Conservation (phyloP, 2,329 filamentous ascomycete genomes). For the Alternaria metachromatica region DNA sequence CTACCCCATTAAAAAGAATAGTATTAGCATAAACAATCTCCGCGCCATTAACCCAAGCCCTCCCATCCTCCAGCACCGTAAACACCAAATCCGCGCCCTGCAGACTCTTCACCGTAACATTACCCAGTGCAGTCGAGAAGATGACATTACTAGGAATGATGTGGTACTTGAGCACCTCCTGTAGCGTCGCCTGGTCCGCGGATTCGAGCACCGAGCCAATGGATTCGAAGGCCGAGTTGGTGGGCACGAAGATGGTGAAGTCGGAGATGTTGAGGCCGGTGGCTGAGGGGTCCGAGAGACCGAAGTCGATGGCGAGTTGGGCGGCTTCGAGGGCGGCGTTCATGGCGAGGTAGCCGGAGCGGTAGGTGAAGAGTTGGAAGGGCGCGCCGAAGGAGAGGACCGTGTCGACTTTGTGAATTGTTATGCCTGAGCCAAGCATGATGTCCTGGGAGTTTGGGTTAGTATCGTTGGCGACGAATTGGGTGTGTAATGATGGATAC, state of each 20-base stretch:
- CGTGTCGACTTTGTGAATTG: slow-evolving; percentile 36
- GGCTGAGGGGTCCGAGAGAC: slow-evolving; percentile 17
- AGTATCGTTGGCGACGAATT: background rate
- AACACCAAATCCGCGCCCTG: slow-evolving; percentile 31
- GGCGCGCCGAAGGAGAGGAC: slow-evolving; percentile 35
- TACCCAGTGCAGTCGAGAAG: slow-evolving; percentile 34
- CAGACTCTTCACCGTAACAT: slow-evolving; percentile 29
- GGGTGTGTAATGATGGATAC: slow-evolving; percentile 20
- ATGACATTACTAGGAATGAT: slow-evolving; percentile 36
- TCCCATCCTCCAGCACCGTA: slow-evolving; percentile 32
- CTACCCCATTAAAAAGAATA: slow-evolving; percentile 36
- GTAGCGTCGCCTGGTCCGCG: slow-evolving; percentile 26
- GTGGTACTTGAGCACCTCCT: slow-evolving; percentile 35
- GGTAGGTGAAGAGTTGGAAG: slow-evolving; percentile 36
- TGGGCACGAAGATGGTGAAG: slow-evolving; percentile 81
- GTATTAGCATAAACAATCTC: slow-evolving; percentile 30
- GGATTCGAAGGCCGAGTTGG: slow-evolving; percentile 74
- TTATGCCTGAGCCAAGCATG: slow-evolving; percentile 34
- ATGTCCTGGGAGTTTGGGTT: slow-evolving; percentile 22
- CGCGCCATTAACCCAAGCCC: slow-evolving; percentile 34
- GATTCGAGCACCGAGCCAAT: slow-evolving; percentile 45
- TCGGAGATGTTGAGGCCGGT: slow-evolving; percentile 56
- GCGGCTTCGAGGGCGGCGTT: slow-evolving; percentile 23
- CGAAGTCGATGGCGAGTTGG: slow-evolving; percentile 30
- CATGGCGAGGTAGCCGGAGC: slow-evolving; percentile 33